Evolutionary conservation across 2,329 filamentous ascomycete genomes (phyloP).

Genomic region (Calonectria multiphialidica): DNA sequence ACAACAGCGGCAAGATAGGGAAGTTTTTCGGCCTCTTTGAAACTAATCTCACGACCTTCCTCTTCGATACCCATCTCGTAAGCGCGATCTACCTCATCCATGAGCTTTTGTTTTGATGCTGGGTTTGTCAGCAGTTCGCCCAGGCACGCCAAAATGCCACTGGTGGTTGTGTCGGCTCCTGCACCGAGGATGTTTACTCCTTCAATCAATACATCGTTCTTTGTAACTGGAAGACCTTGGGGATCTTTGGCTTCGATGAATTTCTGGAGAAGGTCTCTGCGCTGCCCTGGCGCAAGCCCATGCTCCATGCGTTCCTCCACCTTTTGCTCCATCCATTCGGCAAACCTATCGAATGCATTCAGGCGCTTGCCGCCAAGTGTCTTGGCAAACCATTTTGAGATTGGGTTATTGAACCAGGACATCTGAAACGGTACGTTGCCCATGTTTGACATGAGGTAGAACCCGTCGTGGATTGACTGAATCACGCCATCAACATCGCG

Average conservation of each 20-base stretch:
- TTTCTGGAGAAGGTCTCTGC: constrained; percentile 22
- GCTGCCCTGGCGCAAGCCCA: background rate
- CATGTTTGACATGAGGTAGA: constrained; percentile 31
- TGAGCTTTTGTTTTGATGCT: background rate
- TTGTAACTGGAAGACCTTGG: background rate
- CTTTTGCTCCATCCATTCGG: constrained; percentile 16
- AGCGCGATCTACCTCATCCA: constrained; percentile 16
- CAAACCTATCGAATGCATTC: constrained; percentile 24
- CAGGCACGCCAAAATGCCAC: constrained; percentile 23
- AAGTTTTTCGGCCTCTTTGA: constrained; percentile 24
- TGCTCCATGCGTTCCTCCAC: constrained; percentile 21
- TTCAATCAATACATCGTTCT: constrained; percentile 27
- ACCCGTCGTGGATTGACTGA: constrained; percentile 27
- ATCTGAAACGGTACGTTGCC: constrained; percentile 24
- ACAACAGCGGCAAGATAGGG: constrained; percentile 23
- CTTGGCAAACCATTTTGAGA: constrained; percentile 6
- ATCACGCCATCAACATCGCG: constrained; percentile 26
- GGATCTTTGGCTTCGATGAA: constrained; percentile 27
- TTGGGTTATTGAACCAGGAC: constrained; percentile 26
- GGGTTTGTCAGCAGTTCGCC: background rate
- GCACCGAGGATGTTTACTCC: constrained; percentile 27
- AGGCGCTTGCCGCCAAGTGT: constrained; percentile 10
- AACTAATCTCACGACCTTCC: constrained; percentile 19
- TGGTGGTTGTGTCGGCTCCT: constrained; percentile 27
- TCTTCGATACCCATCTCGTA: background rate